phyloP scores from a whole-genome alignment of 2,329 filamentous ascomycete species.

The Ceratocystis cubensis region DNA sequence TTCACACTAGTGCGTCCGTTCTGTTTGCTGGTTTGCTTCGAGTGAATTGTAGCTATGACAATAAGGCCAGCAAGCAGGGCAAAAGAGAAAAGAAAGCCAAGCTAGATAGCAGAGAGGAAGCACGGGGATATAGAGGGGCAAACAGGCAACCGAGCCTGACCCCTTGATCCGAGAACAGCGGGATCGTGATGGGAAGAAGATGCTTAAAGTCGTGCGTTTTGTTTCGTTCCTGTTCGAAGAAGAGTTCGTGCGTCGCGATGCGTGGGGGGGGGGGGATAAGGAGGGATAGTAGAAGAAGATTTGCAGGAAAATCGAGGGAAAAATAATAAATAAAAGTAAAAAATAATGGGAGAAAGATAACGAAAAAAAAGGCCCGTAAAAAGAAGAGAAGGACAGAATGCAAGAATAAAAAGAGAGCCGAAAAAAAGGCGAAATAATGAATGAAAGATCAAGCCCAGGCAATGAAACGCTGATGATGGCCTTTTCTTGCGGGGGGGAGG shows the following conservation, averaged over 20 bases:
- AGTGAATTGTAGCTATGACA: background rate
- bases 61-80: background rate
- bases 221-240: constrained; percentile 6
- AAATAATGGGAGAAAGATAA: background rate
- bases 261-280: background rate
- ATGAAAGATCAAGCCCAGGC: constrained; percentile 3
- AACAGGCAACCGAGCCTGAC: too few relatives aligned
- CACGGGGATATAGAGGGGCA: background rate
- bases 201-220: background rate
- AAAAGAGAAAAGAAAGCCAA: constrained; percentile 8
- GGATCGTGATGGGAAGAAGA: background rate
- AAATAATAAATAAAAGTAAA: background rate
- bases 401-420: too few relatives aligned
- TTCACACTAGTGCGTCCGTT: background rate
- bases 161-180: background rate
- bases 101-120: background rate
- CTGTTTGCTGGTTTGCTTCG: background rate
- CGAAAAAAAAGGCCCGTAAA: background rate
- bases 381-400: background rate
- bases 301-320: background rate
- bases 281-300: background rate
- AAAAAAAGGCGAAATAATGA: background rate
- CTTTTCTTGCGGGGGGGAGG: background rate
- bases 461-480: constrained; percentile 12
- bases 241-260: background rate